phyloP scores from a whole-genome alignment of 495 filamentous ascomycete genomes.

The Clohesyomyces aquaticus region DNA sequence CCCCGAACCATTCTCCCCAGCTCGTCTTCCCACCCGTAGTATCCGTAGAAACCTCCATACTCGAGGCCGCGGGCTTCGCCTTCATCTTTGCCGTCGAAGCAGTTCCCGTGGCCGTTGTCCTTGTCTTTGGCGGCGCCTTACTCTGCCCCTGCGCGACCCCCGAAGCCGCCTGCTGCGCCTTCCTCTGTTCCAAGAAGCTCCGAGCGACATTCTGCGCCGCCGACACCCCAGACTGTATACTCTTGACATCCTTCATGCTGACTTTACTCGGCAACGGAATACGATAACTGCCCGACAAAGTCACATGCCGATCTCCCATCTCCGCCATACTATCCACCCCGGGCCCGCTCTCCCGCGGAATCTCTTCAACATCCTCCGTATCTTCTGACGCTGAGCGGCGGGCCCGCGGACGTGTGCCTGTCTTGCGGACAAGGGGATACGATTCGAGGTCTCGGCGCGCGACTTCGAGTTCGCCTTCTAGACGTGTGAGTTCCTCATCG shows the following conservation, averaged over 20 bases:
- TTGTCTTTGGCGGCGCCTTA: neutral
- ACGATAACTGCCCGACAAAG: constrained; percentile 35
- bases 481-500: constrained; percentile 21
- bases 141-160: neutral
- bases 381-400: constrained; percentile 8
- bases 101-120: neutral
- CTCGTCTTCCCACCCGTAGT: constrained; percentile 6
- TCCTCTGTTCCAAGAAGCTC: constrained; percentile 31
- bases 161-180: constrained; percentile 14
- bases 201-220: constrained; percentile 36
- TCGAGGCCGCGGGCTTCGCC: no score
- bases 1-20: constrained; percentile 40
- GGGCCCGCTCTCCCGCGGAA: constrained; percentile 9
- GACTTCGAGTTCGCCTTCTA: constrained; percentile 32
- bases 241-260: constrained; percentile 36
- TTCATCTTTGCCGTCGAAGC: no score
- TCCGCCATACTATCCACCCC: neutral
- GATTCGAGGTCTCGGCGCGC: constrained; percentile 27
- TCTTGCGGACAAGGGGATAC: neutral
- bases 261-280: constrained; percentile 36
- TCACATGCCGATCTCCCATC: constrained; percentile 25
- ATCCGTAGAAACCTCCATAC: neutral
- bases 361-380: constrained; percentile 34
- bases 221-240: constrained; percentile 28
- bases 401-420: neutral